phyloP scores from a whole-genome alignment of 257 asterid species.

The Solanum neorickii region DNA sequence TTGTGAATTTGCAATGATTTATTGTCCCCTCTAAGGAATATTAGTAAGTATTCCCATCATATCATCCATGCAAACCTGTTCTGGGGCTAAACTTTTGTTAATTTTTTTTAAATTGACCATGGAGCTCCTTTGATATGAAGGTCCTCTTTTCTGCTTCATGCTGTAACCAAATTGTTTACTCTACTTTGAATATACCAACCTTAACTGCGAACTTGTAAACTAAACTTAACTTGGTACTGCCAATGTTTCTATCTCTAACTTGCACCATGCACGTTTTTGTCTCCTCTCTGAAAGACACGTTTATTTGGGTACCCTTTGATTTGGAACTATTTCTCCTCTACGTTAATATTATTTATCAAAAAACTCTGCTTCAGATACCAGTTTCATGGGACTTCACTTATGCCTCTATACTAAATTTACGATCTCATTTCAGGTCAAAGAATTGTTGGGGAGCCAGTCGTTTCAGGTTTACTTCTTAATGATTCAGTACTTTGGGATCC shows the following conservation, averaged over 20 bases:
- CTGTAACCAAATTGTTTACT: background rate
- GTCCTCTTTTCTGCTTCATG: background rate
- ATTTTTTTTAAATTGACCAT: background rate
- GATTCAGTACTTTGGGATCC: slow-evolving; percentile 90
- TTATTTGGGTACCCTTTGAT: background rate
- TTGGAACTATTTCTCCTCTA: background rate
- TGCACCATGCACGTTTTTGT: background rate
- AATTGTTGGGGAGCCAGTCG: slow-evolving; percentile 92
- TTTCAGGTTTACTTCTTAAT: slow-evolving; percentile 75
- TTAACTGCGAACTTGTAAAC: background rate
- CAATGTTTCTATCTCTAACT: background rate
- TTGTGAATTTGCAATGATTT: background rate
- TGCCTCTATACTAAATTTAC: background rate
- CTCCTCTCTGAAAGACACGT: background rate
- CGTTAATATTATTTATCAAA: background rate
- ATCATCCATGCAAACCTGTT: background rate
- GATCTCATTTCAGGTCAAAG: slow-evolving; percentile 58
- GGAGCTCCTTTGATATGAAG: background rate
- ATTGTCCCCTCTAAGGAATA: background rate
- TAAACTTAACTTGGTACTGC: background rate
- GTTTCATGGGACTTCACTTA: background rate
- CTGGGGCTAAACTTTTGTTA: background rate
- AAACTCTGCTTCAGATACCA: background rate
- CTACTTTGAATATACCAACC: background rate
- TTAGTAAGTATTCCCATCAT: background rate